Conservation (phyloP, 2,329 filamentous ascomycete species). For the Alternaria infectoria region DNA sequence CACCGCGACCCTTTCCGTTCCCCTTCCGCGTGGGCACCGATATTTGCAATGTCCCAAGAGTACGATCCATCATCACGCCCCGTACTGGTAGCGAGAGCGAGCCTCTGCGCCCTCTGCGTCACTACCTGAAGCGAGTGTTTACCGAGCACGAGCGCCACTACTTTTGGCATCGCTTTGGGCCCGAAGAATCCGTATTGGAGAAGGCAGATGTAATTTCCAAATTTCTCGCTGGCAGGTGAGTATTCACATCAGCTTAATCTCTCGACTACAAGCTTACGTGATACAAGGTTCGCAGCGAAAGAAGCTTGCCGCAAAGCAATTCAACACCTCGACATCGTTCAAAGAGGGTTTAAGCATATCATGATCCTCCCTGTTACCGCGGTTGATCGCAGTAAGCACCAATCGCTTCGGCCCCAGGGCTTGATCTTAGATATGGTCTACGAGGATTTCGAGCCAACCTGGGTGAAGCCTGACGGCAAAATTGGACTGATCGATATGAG, state of each 20-base stretch:
- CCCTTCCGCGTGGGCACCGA: constrained; percentile 77
- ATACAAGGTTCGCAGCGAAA: constrained; percentile 57
- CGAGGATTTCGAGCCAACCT: background rate
- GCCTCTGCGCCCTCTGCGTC: constrained; percentile 12
- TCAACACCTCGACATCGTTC: constrained; percentile 29
- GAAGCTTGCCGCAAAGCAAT: constrained; percentile 57
- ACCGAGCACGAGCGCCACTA: constrained; percentile 41
- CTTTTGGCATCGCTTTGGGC: constrained; percentile 39
- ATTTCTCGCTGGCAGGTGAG: constrained; percentile 47
- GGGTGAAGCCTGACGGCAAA: background rate
- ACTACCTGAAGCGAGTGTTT: constrained; percentile 34
- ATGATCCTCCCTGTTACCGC: constrained; percentile 44
- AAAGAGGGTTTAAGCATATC: constrained; percentile 45
- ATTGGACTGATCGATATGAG: constrained; percentile 6
- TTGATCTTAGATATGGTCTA: constrained; percentile 32
- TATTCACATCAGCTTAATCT: background rate
- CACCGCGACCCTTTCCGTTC: constrained; percentile 65
- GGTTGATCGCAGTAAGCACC: constrained; percentile 1
- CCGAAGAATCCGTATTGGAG: constrained; percentile 5
- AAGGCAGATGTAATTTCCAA: constrained; percentile 26
- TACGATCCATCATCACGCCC: constrained; percentile 62
- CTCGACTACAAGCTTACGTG: constrained; percentile 5
- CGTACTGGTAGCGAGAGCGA: constrained; percentile 5
- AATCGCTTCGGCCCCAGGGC: constrained; percentile 31
- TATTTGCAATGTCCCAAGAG: constrained; percentile 73